Conservation (phyloP, 768 basidiomycete species). For the Stropharia rugosoannulata region DNA sequence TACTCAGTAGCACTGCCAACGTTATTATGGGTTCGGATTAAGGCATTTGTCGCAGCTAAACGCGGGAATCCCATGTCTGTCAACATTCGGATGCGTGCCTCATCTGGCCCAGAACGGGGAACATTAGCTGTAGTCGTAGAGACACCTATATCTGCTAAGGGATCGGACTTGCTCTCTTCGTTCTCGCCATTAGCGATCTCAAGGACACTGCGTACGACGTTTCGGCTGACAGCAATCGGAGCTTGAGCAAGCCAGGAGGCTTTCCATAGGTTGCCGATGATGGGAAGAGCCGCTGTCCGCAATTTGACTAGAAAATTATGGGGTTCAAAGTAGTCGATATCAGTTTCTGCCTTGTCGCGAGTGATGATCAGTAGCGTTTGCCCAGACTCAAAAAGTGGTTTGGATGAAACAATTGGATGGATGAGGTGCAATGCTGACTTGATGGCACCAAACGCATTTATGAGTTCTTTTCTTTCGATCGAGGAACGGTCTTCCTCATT, state of each 20-base stretch:
- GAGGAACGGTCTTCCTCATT: constrained; percentile 59
- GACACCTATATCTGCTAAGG: constrained; percentile 29
- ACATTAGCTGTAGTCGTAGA: constrained; percentile 23
- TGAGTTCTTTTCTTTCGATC: constrained; percentile 58
- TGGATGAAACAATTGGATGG: constrained; percentile 72
- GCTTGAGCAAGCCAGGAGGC: constrained; percentile 78
- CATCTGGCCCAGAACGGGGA: constrained; percentile 59
- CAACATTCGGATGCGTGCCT: constrained; percentile 76
- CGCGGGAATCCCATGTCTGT: constrained; percentile 97
- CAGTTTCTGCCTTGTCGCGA: constrained; percentile 77
- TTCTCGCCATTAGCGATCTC: constrained; percentile 82
- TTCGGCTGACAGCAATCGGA: constrained; percentile 72
- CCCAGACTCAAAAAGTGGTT: constrained; percentile 79
- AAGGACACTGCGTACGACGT: constrained; percentile 74
- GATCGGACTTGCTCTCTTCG: constrained; percentile 61
- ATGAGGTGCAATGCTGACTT: constrained; percentile 82
- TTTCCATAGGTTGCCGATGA: constrained; percentile 74
- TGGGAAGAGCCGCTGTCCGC: constrained; percentile 67
- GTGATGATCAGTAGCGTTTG: constrained; percentile 75
- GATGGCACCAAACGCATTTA: constrained; percentile 76
- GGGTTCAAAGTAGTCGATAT: constrained; percentile 79
- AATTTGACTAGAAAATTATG: constrained; percentile 85
- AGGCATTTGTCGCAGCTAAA: constrained; percentile 81
- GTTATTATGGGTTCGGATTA: constrained; percentile 85
- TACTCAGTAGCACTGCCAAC: constrained; percentile 86